Percentiles rank a stretch among this genome's conserved stretches.
These are phyloP conservation scores for Leptodontidium sp. DNA, from an alignment of 2,329 filamentous ascomycete genomes.

Conservation along the genomic window DNA sequence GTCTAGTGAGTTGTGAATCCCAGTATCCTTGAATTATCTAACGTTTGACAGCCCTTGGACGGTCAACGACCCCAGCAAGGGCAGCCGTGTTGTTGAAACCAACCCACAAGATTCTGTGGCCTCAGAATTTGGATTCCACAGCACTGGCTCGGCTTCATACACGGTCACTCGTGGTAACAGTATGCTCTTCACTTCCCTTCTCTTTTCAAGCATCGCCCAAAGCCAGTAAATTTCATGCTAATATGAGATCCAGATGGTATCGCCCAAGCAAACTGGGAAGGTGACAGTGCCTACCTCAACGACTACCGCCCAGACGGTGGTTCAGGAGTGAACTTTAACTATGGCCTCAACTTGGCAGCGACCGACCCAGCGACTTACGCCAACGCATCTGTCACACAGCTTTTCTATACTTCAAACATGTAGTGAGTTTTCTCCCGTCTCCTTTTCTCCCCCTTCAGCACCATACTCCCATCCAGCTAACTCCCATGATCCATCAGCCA, in stretches of 20 bases:
- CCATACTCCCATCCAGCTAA: neutral
- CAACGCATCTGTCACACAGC: slow-evolving; percentile 64
- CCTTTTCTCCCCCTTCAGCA: no score
- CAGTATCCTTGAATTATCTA: slow-evolving; percentile 9
- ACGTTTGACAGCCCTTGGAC: slow-evolving; percentile 55
- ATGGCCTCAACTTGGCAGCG: slow-evolving; percentile 50
- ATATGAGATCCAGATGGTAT: slow-evolving; percentile 51
- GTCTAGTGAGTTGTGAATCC: slow-evolving; percentile 55
- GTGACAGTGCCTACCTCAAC: slow-evolving; percentile 53
- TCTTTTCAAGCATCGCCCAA: no score
- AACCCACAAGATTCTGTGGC: slow-evolving; percentile 58
- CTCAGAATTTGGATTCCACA: slow-evolving; percentile 63
- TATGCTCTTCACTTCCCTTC: neutral
- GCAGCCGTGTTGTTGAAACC: slow-evolving; percentile 52
- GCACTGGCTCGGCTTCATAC: slow-evolving; percentile 57
- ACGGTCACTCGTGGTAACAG: slow-evolving; percentile 65
- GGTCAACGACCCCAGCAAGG: slow-evolving; percentile 61
- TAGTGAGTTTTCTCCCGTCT: slow-evolving; percentile 45
- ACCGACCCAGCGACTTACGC: slow-evolving; percentile 53
- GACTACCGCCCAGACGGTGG: slow-evolving; percentile 58
- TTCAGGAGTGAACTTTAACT: slow-evolving; percentile 53
- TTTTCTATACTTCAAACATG: slow-evolving; percentile 67
- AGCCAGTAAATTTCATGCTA: neutral
- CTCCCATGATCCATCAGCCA: slow-evolving; percentile 47
- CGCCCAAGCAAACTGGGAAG: slow-evolving; percentile 60